Conservation (phyloP, 2,329 filamentous ascomycete species). For the Dendrostoma leiphaemia region DNA sequence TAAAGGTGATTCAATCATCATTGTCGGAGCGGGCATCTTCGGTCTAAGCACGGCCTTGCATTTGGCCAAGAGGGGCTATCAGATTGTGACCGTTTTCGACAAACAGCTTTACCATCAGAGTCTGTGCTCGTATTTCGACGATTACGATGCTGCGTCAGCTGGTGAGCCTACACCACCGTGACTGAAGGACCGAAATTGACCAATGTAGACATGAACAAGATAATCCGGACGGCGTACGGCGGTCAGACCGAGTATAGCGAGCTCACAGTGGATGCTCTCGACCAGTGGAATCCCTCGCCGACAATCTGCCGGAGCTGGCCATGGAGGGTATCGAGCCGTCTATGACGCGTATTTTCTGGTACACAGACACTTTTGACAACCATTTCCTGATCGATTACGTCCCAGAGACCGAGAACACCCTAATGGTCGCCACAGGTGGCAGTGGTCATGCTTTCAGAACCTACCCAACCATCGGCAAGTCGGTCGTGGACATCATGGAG, state of each 20-base stretch:
- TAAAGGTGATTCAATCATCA: slow-evolving; percentile 29
- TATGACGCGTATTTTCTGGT: slow-evolving; percentile 32
- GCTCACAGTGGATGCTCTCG: neutral
- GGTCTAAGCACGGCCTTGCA: slow-evolving; percentile 42
- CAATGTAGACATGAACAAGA: neutral
- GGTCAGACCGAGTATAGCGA: neutral
- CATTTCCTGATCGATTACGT: slow-evolving; percentile 33
- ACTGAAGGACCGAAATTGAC: no score
- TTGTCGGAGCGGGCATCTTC: slow-evolving; percentile 41
- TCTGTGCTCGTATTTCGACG: neutral
- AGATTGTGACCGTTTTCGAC: slow-evolving; percentile 46
- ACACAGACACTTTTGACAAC: slow-evolving; percentile 34
- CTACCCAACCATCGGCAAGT: slow-evolving; percentile 30
- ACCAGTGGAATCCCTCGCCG: neutral
- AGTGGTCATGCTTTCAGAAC: slow-evolving; percentile 36
- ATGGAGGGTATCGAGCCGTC: slow-evolving; percentile 25
- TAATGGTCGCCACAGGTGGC: slow-evolving; percentile 34
- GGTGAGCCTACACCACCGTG: no score
- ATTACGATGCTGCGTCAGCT: neutral
- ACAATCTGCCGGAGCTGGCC: slow-evolving; percentile 24
- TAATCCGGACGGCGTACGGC: neutral
- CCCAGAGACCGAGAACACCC: slow-evolving; percentile 26
- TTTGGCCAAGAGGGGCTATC: slow-evolving; percentile 43
- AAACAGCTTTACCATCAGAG: slow-evolving; percentile 35
- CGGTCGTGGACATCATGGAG: slow-evolving; percentile 8